Base-by-base conservation (phyloP, 768 basidiomycete genomes). In the Mrakia blollopis region DNA sequence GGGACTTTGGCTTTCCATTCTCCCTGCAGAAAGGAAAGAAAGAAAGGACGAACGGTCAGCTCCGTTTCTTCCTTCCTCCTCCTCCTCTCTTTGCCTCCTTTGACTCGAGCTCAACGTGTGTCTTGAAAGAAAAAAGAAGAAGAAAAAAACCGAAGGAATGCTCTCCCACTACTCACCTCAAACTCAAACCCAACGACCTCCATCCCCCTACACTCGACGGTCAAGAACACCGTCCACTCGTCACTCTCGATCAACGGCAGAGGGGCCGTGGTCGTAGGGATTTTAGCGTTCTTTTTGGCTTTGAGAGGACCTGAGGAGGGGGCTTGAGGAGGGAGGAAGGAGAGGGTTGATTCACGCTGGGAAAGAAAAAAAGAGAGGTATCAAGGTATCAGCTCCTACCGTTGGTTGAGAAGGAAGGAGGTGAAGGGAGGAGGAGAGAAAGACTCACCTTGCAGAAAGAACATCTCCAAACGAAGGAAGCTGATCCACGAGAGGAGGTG, bases 361-460 rank as follows among this genome's bases (percentile, higher is more conserved):
- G 30, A 62, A 30, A 21, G 47, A 50, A 39, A 18, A 25, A 37
- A 11, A 25, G 39, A 18, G 21, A 16, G 63, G n/a, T n/a, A n/a
- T n/a, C n/a, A n/a, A n/a, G n/a, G n/a, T n/a, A n/a, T n/a, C n/a
- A n/a, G n/a, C n/a, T n/a, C n/a, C n/a, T n/a, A n/a, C n/a, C 23
- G 3, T 11, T 10, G 16, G 41, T 3, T 30, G 25, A 21, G 28
- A 47, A 71, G 44, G 28, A 52, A 73, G 28, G 39, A 37, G 2
- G 37, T 62, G 41, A 35, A 57, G 37, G 32, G n/a, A 72, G 44
- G 50, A 54, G 11, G 30, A 28, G 47, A 37, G 23, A 4, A 32
- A 62, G 28, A 65, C 30, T 69, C 8, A 76, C 75, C 75, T 78
- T 78, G 77, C 77, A 78, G 77, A 78, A 78, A 52, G 70, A 65